Evolutionary conservation across 305 asterid genomes (phyloP).

Genomic region (Petunia hybrid): DNA sequence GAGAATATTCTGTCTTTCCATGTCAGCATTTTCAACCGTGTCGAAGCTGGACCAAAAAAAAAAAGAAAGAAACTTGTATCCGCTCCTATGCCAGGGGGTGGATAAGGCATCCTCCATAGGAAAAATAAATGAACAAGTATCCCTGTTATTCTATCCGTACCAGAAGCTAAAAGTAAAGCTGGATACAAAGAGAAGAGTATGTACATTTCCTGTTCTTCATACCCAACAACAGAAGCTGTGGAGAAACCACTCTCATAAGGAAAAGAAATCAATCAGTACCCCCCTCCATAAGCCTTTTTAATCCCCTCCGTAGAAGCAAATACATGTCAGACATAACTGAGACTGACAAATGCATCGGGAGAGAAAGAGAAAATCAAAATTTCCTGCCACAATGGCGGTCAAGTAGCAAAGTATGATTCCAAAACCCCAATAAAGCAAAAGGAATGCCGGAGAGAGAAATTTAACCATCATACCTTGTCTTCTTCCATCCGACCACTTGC

Average conservation of each 20-base stretch:
- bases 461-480: constrained; percentile 62
- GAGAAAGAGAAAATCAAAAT: constrained; percentile 5
- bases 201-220: constrained; percentile 15
- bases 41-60: background rate
- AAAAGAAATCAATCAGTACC: background rate
- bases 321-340: constrained; percentile 17
- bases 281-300: background rate
- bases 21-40: constrained; percentile 19
- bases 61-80: constrained; percentile 2
- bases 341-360: constrained; percentile 7
- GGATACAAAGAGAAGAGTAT: constrained; percentile 1
- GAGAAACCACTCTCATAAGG: background rate
- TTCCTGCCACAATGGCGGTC: constrained; percentile 5
- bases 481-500: constrained; percentile 89
- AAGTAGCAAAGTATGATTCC: constrained; percentile 17
- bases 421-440: background rate
- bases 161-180: constrained; percentile 7
- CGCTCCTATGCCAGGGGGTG: constrained; percentile 13
- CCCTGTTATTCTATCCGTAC: background rate
- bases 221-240: background rate
- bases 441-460: background rate
- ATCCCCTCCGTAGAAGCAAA: background rate
- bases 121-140: constrained; percentile 15
- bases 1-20: constrained; percentile 4
- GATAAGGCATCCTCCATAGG: constrained; percentile 25